Evolutionary conservation across 2,329 filamentous ascomycete genomes (phyloP).

Genomic region (Colletotrichum godetiae): DNA sequence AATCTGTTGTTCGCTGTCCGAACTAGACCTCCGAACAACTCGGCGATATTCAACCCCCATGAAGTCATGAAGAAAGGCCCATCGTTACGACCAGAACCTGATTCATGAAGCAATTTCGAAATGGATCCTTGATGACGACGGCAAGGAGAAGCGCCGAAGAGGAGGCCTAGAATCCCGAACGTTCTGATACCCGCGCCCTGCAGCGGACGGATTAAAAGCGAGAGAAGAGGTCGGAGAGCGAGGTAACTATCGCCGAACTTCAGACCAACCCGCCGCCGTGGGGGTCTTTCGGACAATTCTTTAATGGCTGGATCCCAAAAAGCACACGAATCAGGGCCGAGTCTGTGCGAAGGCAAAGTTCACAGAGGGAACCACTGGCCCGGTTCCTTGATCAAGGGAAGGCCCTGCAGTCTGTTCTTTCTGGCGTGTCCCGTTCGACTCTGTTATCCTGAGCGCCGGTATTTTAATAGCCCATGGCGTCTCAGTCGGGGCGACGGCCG

Average conservation of each 20-base stretch:
- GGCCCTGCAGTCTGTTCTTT: background rate
- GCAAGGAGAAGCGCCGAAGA: conserved; percentile 7
- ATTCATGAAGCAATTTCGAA: background rate
- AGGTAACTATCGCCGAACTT: conserved; percentile 23
- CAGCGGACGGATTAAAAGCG: background rate
- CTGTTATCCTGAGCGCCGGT: background rate
- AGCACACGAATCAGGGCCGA: background rate
- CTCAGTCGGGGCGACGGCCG: background rate
- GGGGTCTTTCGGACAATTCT: conserved; percentile 21
- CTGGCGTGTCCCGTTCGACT: background rate
- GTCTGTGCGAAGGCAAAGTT: conserved; percentile 13
- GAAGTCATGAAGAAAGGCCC: background rate
- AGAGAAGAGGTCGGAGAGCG: background rate
- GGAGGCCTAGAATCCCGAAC: background rate
- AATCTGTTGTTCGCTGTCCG: background rate
- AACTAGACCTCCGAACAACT: background rate
- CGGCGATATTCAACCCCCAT: conserved; percentile 13
- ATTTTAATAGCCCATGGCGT: background rate
- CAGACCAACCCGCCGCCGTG: conserved; percentile 27
- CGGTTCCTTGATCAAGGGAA: background rate
- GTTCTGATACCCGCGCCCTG: conserved; percentile 29
- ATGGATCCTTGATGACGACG: conserved; percentile 20
- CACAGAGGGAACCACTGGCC: background rate
- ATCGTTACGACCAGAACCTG: background rate
- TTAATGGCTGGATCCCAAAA: background rate